Conservation (phyloP, 345 rosid species). For the Erodium maritimum region DNA sequence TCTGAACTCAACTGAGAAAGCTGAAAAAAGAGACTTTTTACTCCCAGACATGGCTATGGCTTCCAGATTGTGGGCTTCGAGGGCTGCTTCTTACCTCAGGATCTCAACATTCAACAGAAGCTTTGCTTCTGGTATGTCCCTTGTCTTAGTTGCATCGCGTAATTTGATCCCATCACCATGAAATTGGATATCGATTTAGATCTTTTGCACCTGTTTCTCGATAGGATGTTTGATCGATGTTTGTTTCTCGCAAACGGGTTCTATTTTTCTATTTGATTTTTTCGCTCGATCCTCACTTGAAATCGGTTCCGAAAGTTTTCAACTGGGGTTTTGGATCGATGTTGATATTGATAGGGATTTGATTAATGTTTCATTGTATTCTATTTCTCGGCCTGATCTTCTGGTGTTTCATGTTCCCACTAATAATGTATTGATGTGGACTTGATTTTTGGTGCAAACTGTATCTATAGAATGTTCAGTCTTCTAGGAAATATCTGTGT, state of each 20-base stretch:
- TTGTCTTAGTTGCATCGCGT: neutral
- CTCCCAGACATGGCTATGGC: constrained; percentile 34
- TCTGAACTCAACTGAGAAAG: no score
- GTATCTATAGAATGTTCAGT: no score
- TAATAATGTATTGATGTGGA: no score
- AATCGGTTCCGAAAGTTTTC: neutral
- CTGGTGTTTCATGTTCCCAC: no score
- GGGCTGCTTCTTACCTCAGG: constrained; percentile 81
- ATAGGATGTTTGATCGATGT: no score
- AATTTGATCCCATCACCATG: neutral
- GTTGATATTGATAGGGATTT: no score
- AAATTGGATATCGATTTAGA: no score
- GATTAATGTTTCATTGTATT: no score
- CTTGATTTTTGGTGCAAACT: no score
- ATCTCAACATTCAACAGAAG: constrained; percentile 65
- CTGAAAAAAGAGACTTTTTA: neutral
- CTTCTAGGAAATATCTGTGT: no score
- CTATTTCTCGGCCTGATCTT: no score
- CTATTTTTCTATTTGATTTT: neutral
- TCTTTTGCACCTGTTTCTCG: neutral
- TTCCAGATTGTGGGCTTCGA: constrained; percentile 71
- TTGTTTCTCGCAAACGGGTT: neutral
- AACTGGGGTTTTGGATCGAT: neutral
- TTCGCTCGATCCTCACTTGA: neutral
- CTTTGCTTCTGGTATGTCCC: constrained; percentile 40